Conservation (phyloP, 805 yeast species). For the Candida odintsovae region DNA sequence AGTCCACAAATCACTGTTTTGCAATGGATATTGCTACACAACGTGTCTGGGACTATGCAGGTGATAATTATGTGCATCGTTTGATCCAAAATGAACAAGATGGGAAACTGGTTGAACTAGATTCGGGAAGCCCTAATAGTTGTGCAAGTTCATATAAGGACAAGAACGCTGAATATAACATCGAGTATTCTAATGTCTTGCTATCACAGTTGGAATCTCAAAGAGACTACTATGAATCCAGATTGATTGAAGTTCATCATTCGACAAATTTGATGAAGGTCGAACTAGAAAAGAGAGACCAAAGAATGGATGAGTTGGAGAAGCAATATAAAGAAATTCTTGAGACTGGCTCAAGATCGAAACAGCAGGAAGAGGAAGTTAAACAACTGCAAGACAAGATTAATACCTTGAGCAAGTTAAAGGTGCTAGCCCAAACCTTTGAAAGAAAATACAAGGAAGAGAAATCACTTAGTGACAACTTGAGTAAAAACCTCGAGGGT, state of each 20-base stretch:
- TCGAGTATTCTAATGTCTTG: conserved; percentile 76
- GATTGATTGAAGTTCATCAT: conserved; percentile 31
- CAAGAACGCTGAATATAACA: conserved; percentile 53
- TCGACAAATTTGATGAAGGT: conserved; percentile 13
- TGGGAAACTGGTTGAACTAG: conserved; percentile 81
- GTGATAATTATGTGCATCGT: conserved; percentile 85
- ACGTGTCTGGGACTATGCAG: conserved; percentile 92
- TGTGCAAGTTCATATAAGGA: conserved; percentile 18
- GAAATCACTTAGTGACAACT: conserved; percentile 35
- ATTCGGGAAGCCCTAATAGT: conserved; percentile 8
- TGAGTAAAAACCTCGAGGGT: conserved; percentile 34
- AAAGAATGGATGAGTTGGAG: not conserved
- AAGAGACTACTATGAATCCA: conserved; percentile 70
- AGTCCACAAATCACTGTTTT: conserved; percentile 76
- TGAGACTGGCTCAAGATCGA: not conserved
- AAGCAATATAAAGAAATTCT: not conserved
- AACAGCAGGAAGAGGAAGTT: not conserved
- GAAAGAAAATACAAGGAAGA: conserved; percentile 33
- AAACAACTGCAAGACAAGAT: not conserved
- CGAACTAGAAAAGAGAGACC: conserved; percentile 11
- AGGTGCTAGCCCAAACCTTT: not conserved
- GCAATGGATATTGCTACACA: conserved; percentile 84
- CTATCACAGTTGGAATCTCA: conserved; percentile 82
- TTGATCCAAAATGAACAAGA: conserved; percentile 79
- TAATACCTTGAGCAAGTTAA: not conserved